Conservation (phyloP, 2,329 filamentous ascomycete species). For the Colletotrichum lupini region DNA sequence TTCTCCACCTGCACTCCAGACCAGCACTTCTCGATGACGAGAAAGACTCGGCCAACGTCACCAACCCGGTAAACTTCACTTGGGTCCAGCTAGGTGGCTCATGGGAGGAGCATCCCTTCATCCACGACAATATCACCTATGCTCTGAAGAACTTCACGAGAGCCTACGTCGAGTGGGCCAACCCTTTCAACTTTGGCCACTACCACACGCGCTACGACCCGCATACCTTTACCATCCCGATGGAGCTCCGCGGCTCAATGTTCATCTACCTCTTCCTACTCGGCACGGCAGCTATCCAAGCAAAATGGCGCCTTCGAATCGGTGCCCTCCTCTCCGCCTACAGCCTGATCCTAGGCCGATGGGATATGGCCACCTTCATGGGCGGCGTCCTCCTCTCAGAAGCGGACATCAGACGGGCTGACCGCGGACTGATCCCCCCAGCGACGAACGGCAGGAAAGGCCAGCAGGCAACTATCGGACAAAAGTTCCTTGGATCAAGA, state of each 20-base stretch:
- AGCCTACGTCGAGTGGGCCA: constrained; percentile 52
- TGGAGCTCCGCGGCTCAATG: constrained; percentile 54
- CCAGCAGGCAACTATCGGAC: constrained; percentile 18
- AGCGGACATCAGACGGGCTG: constrained; percentile 45
- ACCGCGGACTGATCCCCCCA: constrained; percentile 36
- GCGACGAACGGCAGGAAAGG: constrained; percentile 13
- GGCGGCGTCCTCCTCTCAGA: constrained; percentile 51
- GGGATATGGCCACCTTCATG: constrained; percentile 54
- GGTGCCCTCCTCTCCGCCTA: constrained; percentile 46
- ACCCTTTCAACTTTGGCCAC: constrained; percentile 52
- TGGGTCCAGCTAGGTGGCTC: constrained; percentile 53
- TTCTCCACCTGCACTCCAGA: not conserved
- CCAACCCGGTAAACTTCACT: constrained; percentile 44
- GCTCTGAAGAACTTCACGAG: constrained; percentile 51
- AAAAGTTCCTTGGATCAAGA: constrained; percentile 31
- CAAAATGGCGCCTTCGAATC: constrained; percentile 46
- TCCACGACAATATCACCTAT: constrained; percentile 50
- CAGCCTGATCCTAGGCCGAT: constrained; percentile 47
- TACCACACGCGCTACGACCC: constrained; percentile 54
- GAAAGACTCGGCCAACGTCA: constrained; percentile 48
- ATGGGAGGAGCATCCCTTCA: constrained; percentile 54
- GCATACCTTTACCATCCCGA: constrained; percentile 54
- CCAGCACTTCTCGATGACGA: constrained; percentile 24
- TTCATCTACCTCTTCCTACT: constrained; percentile 53
- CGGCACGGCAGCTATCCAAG: constrained; percentile 49